Evolutionary conservation across 164 flowering plant species (phyloP).

Genomic region (Tinospora cordifolia): DNA sequence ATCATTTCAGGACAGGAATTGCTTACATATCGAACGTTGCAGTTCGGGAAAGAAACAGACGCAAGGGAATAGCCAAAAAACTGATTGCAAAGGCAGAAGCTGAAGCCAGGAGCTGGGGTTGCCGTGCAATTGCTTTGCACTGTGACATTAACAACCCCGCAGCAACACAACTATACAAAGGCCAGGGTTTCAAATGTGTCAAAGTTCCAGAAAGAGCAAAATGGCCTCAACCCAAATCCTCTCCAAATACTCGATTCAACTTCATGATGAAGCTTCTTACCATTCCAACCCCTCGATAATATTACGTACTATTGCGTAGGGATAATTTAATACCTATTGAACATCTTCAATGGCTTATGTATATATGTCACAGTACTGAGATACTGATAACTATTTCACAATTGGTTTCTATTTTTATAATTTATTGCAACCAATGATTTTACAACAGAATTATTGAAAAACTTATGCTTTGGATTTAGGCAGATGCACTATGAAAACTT

Average conservation of each 20-base stretch:
- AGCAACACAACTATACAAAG: slow-evolving; percentile 58
- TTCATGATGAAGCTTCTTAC: slow-evolving; percentile 95
- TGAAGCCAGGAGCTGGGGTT: slow-evolving; percentile 75
- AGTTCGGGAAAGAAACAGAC: slow-evolving; percentile 65
- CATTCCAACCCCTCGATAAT: slow-evolving; percentile 12
- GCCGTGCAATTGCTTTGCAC: slow-evolving; percentile 83
- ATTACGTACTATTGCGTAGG: neutral
- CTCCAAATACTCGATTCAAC: slow-evolving; percentile 55
- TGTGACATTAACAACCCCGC: slow-evolving; percentile 68
- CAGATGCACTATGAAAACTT: neutral
- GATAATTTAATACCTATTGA: neutral
- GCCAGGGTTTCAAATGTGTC: slow-evolving; percentile 70
- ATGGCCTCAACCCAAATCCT: slow-evolving; percentile 86
- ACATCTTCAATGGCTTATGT: slow-evolving; percentile 1
- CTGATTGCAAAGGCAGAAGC: slow-evolving; percentile 75
- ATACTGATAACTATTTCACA: too few relatives aligned
- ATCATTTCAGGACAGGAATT: slow-evolving; percentile 65
- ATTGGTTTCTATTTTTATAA: neutral
- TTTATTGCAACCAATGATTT: neutral
- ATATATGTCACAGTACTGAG: neutral
- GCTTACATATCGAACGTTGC: slow-evolving; percentile 96
- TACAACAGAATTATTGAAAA: neutral
- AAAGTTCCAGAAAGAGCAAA: slow-evolving; percentile 81
- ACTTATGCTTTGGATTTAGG: neutral
- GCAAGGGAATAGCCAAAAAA: slow-evolving; percentile 81